These are phyloP conservation scores for Nothophaeocryptopus gaeumannii DNA, from an alignment of 2,329 filamentous ascomycete genomes.

Conservation along the genomic window DNA sequence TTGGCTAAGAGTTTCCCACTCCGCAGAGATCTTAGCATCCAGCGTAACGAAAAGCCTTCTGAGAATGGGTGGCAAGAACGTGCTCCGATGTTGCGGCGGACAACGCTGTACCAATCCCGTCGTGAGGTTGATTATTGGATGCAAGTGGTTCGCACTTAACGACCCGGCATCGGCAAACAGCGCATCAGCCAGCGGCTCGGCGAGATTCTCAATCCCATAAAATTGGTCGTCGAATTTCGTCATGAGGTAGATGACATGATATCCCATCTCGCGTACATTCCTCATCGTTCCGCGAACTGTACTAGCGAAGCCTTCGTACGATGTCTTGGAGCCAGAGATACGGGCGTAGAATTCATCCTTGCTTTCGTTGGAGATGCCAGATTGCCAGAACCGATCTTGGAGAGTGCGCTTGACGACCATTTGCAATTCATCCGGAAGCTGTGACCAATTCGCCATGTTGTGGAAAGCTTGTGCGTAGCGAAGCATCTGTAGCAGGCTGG, in stretches of 20 bases:
- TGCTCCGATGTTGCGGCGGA: constrained; percentile 69
- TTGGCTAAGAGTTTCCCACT: constrained; percentile 73
- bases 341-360: constrained; percentile 95
- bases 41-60: constrained; percentile 80
- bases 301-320: constrained; percentile 89
- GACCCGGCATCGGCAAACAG: constrained; percentile 78
- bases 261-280: constrained; percentile 87
- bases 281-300: constrained; percentile 85
- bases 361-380: constrained; percentile 90
- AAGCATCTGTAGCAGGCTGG: constrained; percentile 78
- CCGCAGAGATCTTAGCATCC: constrained; percentile 78
- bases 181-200: constrained; percentile 76
- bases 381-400: constrained; percentile 97
- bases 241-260: constrained; percentile 92
- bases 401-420: constrained; percentile 76
- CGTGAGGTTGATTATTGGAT: constrained; percentile 85
- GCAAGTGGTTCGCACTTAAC: constrained; percentile 88
- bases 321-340: constrained; percentile 82
- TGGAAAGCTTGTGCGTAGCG: constrained; percentile 90
- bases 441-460: constrained; percentile 78
- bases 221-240: constrained; percentile 83
- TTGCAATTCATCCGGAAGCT: constrained; percentile 72
- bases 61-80: constrained; percentile 83
- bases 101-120: constrained; percentile 90
- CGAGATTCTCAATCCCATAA: constrained; percentile 83